Conservation (phyloP, 1,284 basidiomycete species). For the Cutaneotrichosporon cavernicola region DNA sequence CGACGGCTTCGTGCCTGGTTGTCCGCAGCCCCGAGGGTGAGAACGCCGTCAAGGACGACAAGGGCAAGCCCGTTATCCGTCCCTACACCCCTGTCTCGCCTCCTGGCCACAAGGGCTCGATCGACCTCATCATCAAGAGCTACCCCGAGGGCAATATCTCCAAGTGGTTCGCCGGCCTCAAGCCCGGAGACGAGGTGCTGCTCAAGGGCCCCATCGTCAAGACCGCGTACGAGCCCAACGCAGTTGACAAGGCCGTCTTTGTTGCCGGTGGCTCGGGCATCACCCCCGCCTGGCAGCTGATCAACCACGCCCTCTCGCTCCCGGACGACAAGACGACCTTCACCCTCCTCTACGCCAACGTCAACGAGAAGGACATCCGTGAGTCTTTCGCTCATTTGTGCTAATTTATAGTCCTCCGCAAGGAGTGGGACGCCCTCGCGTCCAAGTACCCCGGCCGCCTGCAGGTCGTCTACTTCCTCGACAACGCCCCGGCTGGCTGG, state of each 20-base stretch:
- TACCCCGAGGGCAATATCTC: conserved; percentile 67
- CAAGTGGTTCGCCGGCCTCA: conserved; percentile 67
- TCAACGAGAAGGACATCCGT: conserved; percentile 82
- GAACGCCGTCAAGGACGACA: conserved; percentile 60
- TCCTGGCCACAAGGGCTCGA: conserved; percentile 68
- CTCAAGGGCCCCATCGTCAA: conserved; percentile 90
- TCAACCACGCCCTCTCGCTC: conserved; percentile 66
- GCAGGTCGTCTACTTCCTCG: conserved; percentile 81
- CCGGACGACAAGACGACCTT: conserved; percentile 91
- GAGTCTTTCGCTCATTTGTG: background rate
- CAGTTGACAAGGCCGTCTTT: conserved; percentile 79
- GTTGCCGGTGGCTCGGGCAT: conserved; percentile 69
- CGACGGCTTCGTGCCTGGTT: conserved; percentile 61
- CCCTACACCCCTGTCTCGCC: conserved; percentile 82
- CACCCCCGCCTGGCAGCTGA: conserved; percentile 60
- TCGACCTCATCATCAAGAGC: conserved; percentile 82
- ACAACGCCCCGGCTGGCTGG: conserved; percentile 73
- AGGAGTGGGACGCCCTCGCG: conserved; percentile 74
- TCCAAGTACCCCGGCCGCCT: conserved; percentile 66
- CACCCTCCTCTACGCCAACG: conserved; percentile 87
- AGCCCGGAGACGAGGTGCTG: conserved; percentile 76
- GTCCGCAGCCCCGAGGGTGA: conserved; percentile 56
- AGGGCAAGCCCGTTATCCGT: conserved; percentile 85
- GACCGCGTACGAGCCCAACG: conserved; percentile 78
- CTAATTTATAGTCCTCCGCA: conserved; percentile 60